Conservation (phyloP, 2,329 filamentous ascomycete genomes). For the Ophiocordyceps unilateralis region DNA sequence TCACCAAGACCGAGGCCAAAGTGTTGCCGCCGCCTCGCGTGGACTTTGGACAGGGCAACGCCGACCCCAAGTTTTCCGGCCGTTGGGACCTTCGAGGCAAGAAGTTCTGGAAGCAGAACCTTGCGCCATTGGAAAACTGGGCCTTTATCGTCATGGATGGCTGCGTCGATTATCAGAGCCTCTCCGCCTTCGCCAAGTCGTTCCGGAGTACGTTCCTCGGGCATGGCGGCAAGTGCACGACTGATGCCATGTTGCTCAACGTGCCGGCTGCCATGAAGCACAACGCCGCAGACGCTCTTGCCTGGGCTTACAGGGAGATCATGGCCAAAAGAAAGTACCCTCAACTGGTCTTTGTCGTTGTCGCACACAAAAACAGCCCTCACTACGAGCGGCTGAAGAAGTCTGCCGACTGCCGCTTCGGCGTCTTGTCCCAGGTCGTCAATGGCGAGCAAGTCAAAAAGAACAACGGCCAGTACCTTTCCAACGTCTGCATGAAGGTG, state of each 20-base stretch:
- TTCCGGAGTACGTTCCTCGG: conserved; percentile 28
- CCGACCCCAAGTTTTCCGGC: conserved; percentile 48
- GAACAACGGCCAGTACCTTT: conserved; percentile 67
- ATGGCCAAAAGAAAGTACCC: conserved; percentile 40
- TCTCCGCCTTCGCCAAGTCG: conserved; percentile 15
- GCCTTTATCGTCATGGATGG: conserved; percentile 50
- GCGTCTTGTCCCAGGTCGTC: conserved; percentile 72
- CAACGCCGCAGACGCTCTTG: conserved; percentile 33
- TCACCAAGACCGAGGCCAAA: conserved; percentile 52
- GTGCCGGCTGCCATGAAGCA: conserved; percentile 15
- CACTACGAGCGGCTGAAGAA: conserved; percentile 81
- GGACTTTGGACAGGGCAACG: conserved; percentile 40
- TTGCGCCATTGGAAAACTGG: conserved; percentile 50
- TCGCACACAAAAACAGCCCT: conserved; percentile 52
- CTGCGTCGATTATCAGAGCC: conserved; percentile 23
- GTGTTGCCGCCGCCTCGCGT: conserved; percentile 57
- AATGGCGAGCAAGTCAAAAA: conserved; percentile 51
- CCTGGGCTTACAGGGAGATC: conserved; percentile 23
- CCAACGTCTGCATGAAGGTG: conserved; percentile 91
- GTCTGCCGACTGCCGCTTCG: conserved; percentile 68
- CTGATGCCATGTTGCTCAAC: conserved; percentile 17
- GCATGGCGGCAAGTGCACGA: conserved; percentile 29
- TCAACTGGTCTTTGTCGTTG: conserved; percentile 64
- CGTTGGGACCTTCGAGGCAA: conserved; percentile 80
- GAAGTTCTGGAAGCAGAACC: conserved; percentile 52